phyloP scores from a whole-genome alignment of 2,329 filamentous ascomycete species.

The Claviceps sp. region DNA sequence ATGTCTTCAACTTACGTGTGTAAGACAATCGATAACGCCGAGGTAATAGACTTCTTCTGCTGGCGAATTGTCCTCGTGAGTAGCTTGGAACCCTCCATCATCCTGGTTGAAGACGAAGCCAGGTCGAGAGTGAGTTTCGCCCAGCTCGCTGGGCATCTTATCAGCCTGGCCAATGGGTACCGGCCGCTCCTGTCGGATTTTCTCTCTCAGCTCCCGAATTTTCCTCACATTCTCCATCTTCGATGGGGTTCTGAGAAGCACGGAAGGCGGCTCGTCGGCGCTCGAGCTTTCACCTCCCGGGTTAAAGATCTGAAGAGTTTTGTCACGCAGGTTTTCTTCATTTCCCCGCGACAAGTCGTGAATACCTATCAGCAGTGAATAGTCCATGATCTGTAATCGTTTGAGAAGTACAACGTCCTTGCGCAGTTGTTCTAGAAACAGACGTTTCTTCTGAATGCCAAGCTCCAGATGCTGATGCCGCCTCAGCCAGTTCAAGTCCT shows the following conservation, averaged over 20 bases:
- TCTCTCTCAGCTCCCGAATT: constrained; percentile 78
- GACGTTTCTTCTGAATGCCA: constrained; percentile 72
- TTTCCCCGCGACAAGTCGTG: constrained; percentile 86
- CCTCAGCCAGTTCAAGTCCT: constrained; percentile 93
- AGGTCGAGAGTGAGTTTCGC: constrained; percentile 55
- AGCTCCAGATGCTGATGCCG: constrained; percentile 76
- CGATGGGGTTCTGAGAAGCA: constrained; percentile 79
- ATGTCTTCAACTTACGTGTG: constrained; percentile 57
- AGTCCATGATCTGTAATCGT: constrained; percentile 93
- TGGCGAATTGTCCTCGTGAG: constrained; percentile 73
- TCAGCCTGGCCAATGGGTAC: constrained; percentile 81
- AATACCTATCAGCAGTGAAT: constrained; percentile 87
- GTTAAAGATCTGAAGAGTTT: constrained; percentile 88
- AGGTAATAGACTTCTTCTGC: constrained; percentile 95
- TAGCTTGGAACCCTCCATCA: constrained; percentile 85
- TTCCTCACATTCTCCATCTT: constrained; percentile 87
- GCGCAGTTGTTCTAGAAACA: constrained; percentile 82
- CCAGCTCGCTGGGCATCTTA: constrained; percentile 82
- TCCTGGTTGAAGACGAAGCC: constrained; percentile 83
- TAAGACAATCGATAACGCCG: constrained; percentile 95
- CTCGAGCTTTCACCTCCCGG: constrained; percentile 55
- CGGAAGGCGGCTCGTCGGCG: constrained; percentile 46
- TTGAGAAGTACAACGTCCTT: constrained; percentile 79
- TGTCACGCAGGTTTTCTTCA: constrained; percentile 80
- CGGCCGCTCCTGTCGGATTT: constrained; percentile 84